Evolutionary conservation across 1,284 basidiomycete species (phyloP).

Genomic region (Xerocomus cyaneibrunnescens): DNA sequence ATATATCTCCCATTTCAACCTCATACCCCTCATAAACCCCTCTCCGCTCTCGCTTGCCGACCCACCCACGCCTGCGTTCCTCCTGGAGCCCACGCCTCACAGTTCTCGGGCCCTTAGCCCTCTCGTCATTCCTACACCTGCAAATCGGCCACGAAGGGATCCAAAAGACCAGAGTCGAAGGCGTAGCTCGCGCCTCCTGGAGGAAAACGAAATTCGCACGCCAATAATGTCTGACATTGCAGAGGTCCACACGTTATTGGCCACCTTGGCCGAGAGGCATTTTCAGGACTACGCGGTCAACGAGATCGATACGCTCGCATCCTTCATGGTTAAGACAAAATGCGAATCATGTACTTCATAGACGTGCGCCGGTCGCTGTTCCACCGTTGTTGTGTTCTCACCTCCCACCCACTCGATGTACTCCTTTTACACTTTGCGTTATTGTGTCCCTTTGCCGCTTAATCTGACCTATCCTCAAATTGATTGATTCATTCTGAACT

Average conservation of each 20-base stretch:
- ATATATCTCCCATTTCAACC: slow-evolving; percentile 68
- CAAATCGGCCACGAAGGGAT: slow-evolving; percentile 67
- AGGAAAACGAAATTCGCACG: slow-evolving; percentile 55
- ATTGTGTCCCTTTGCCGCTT: not conserved
- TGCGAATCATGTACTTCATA: slow-evolving; percentile 37
- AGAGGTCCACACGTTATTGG: slow-evolving; percentile 64
- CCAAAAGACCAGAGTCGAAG: slow-evolving; percentile 54
- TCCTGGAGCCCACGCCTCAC: slow-evolving; percentile 50
- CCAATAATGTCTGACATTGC: slow-evolving; percentile 67
- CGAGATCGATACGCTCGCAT: slow-evolving; percentile 77
- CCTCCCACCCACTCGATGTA: slow-evolving; percentile 16
- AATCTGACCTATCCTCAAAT: not conserved
- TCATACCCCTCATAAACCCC: slow-evolving; percentile 66
- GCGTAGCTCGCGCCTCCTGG: slow-evolving; percentile 64
- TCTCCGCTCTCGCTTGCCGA: slow-evolving; percentile 63
- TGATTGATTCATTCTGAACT: not conserved
- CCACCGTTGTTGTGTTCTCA: slow-evolving; percentile 10
- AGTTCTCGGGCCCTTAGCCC: slow-evolving; percentile 51
- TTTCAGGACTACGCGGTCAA: slow-evolving; percentile 65
- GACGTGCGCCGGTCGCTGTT: slow-evolving; percentile 22
- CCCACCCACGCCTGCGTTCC: slow-evolving; percentile 62
- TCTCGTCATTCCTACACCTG: slow-evolving; percentile 47
- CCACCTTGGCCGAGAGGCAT: slow-evolving; percentile 65
- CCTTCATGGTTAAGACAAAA: slow-evolving; percentile 72
- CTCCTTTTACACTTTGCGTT: slow-evolving; percentile 4